phyloP scores from a whole-genome alignment of 2,329 filamentous ascomycete genomes.

The Onygenales sp. region DNA sequence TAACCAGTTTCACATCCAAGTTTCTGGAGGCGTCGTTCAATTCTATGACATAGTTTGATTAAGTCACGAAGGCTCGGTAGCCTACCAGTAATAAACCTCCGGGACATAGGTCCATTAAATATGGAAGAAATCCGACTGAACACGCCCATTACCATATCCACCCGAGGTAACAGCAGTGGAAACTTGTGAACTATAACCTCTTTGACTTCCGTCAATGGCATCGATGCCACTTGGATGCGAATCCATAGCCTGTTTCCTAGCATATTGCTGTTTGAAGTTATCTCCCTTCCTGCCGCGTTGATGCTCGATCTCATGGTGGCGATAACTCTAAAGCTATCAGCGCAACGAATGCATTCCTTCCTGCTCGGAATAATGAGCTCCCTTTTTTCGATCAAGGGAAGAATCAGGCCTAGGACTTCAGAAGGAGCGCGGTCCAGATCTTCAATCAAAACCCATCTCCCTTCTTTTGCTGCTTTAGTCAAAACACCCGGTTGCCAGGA shows the following conservation, averaged over 20 bases:
- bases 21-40: conserved; percentile 54
- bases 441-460: conserved; percentile 93
- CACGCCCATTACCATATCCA: conserved; percentile 47
- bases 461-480: conserved; percentile 87
- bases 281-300: conserved; percentile 60
- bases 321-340: conserved; percentile 79
- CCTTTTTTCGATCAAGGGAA: conserved; percentile 87
- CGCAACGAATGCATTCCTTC: conserved; percentile 74
- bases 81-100: conserved; percentile 37
- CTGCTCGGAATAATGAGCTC: conserved; percentile 83
- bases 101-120: conserved; percentile 28
- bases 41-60: conserved; percentile 79
- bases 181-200: conserved; percentile 63
- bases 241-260: conserved; percentile 85
- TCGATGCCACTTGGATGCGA: conserved; percentile 57
- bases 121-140: conserved; percentile 38
- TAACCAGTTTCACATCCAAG: conserved; percentile 54
- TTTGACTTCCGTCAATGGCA: conserved; percentile 60
- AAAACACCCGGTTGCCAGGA: conserved; percentile 86
- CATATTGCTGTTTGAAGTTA: conserved; percentile 56
- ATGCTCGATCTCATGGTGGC: conserved; percentile 71
- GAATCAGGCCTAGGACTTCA: conserved; percentile 84
- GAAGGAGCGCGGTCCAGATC: conserved; percentile 91
- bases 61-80: conserved; percentile 66
- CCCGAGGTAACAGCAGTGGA: conserved; percentile 52